A percentile compares a stretch with the other conserved stretches of the same genome.
phyloP scores from a whole-genome alignment of 2,329 filamentous ascomycete species.

The Fonsecaea multimorphosa region DNA sequence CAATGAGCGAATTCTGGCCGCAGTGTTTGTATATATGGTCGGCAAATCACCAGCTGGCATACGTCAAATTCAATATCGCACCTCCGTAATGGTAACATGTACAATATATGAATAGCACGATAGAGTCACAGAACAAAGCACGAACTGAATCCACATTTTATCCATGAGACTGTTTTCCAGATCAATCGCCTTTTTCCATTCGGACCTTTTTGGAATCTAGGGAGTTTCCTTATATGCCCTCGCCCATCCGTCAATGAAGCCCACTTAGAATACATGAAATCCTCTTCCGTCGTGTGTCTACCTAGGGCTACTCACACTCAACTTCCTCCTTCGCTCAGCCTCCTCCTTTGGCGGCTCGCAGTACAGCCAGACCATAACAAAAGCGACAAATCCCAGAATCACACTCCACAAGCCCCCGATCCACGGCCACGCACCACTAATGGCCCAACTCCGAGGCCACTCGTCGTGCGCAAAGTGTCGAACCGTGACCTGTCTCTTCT shows the following conservation, averaged over 20 bases:
- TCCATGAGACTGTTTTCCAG: not conserved
- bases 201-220: not conserved
- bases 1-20: not conserved
- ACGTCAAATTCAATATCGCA: not conserved
- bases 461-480: slow-evolving; percentile 97
- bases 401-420: slow-evolving; percentile 86
- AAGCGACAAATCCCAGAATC: slow-evolving; percentile 80
- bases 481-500: slow-evolving; percentile 93
- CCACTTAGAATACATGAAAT: slow-evolving; percentile 1
- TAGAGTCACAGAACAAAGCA: not conserved
- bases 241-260: not conserved
- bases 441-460: slow-evolving; percentile 88
- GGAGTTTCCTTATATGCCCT: not conserved
- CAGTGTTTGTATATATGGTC: not conserved
- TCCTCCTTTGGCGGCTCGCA: slow-evolving; percentile 59
- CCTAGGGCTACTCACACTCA: slow-evolving; percentile 29
- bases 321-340: slow-evolving; percentile 27
- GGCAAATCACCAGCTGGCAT: not conserved
- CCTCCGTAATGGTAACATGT: not conserved
- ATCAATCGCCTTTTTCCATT: not conserved
- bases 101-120: not conserved
- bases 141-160: not conserved
- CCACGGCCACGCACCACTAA: slow-evolving; percentile 93
- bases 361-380: slow-evolving; percentile 88
- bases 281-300: slow-evolving; percentile 8